Base-by-base conservation (phyloP, 2,329 filamentous ascomycete species). In the Geosmithia morbida region DNA sequence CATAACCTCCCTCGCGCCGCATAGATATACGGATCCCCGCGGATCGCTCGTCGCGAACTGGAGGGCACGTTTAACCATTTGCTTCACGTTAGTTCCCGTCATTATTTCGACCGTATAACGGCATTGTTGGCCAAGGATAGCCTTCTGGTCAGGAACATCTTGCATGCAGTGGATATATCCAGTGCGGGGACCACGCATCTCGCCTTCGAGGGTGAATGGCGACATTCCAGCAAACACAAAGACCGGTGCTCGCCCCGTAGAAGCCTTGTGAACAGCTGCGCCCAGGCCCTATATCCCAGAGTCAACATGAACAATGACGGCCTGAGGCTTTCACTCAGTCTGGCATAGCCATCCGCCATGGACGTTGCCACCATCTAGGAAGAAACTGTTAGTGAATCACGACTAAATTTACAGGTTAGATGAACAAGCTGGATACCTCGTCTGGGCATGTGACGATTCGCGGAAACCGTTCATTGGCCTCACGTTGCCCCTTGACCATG, bases 141-240 rank as follows among this genome's bases (percentile, higher is more conserved):
- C 73, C 59, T 81, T 84, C 62, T 88, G 84, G 56, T 87, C 82
- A 0, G 81, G 83, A 13, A 85, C 80, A 60, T 88, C 82, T 57
- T 88, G 84, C 44, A 87, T 80, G 81, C 83, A 88, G 59, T 87
- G 83, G 52, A 87, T 87, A 59, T 83, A 87, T 61, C 87, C 84
- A 0, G 82, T 86, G 48, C 83, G 68, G 5, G 74, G 79, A 5
- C 84, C 84, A 6, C 79, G 71, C 65, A 82, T 75, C 63, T 87
- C 83, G 13, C 83, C 83, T 55, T 86, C 81, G 17, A 81, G 72
- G 1, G 83, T 87, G 59, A 77, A 84, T 0, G 84, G 84, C 13
- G 77, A 83, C 30, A 87, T 65, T 2, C 84, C 84, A 1, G 84
- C 84, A 55, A 88, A 86, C 47, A 88, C 80, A 45, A 88, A 64